Evolutionary conservation across 352 stramenopile species (phyloP).

Genomic region (Hyaloperonospora arabidopsidis): DNA sequence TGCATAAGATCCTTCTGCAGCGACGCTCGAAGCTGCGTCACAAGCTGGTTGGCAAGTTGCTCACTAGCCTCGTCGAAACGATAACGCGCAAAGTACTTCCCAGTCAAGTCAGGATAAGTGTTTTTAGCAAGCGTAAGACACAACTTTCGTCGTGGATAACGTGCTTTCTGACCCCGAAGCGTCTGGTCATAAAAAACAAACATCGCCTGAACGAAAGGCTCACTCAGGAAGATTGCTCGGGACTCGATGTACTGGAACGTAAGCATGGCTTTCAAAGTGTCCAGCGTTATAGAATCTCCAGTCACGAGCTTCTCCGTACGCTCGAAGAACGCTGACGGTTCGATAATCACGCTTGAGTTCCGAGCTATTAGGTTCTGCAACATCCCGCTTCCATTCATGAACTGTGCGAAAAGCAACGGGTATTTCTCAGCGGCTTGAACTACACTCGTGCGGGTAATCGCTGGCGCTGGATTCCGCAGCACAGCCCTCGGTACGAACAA

Average conservation of each 20-base stretch:
- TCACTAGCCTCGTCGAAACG: slow-evolving; percentile 85
- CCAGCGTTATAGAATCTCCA: too few species aligned
- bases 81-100: slow-evolving; percentile 88
- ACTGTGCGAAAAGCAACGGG: too few species aligned
- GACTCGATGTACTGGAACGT: slow-evolving; percentile 44
- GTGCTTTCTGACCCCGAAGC: slow-evolving; percentile 76
- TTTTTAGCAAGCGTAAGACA: slow-evolving; percentile 54
- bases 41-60: slow-evolving; percentile 71
- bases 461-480: too few species aligned
- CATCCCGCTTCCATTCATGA: too few species aligned
- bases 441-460: too few species aligned
- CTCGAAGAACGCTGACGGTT: too few species aligned
- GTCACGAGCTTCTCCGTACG: too few species aligned
- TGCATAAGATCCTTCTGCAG: slow-evolving; percentile 75
- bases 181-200: slow-evolving; percentile 86
- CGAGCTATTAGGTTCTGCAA: too few species aligned
- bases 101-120: slow-evolving; percentile 55
- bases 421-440: too few species aligned
- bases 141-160: slow-evolving; percentile 86
- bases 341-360: too few species aligned
- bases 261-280: too few species aligned
- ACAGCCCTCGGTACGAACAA: too few species aligned
- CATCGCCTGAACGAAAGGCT: slow-evolving; percentile 74
- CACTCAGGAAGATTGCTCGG: slow-evolving; percentile 34
- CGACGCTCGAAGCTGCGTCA: slow-evolving; percentile 74